Evolutionary conservation across 1,284 basidiomycete genomes (phyloP).

Genomic region (Leccinum ponderosum): DNA sequence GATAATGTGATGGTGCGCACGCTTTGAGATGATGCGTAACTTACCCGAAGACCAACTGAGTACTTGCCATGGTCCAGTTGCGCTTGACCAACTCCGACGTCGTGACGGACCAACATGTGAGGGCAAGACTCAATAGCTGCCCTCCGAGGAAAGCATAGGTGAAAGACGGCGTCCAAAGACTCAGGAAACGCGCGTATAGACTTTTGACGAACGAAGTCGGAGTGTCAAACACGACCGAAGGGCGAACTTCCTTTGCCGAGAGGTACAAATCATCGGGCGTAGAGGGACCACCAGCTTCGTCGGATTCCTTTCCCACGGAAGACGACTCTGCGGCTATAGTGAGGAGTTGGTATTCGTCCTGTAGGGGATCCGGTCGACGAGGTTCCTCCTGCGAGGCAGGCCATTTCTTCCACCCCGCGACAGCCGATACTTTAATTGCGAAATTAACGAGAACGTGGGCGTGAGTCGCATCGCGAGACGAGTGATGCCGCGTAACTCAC

Average conservation of each 20-base stretch:
- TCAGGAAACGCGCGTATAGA: slow-evolving; percentile 21
- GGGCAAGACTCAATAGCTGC: slow-evolving; percentile 24
- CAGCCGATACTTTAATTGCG: slow-evolving; percentile 7
- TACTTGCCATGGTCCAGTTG: slow-evolving; percentile 74
- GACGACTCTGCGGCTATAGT: slow-evolving; percentile 6
- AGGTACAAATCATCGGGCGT: not conserved
- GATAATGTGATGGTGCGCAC: not conserved
- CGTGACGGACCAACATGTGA: slow-evolving; percentile 46
- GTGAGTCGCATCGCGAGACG: slow-evolving; percentile 1
- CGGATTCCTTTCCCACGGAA: slow-evolving; percentile 5
- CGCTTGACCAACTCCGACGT: slow-evolving; percentile 70
- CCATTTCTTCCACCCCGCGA: slow-evolving; percentile 24
- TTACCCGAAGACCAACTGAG: slow-evolving; percentile 77
- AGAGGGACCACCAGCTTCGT: slow-evolving; percentile 7
- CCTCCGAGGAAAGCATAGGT: slow-evolving; percentile 30
- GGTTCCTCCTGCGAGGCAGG: not conserved
- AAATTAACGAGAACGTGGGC: not conserved
- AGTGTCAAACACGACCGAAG: slow-evolving; percentile 23
- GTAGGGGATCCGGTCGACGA: slow-evolving; percentile 13
- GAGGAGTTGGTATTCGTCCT: slow-evolving; percentile 31
- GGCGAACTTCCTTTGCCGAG: slow-evolving; percentile 12
- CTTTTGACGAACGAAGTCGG: slow-evolving; percentile 19
- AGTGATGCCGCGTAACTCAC: slow-evolving; percentile 9
- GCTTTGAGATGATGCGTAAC: slow-evolving; percentile 27
- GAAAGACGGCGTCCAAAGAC: slow-evolving; percentile 33